Evolutionary conservation across 345 rosid genomes (phyloP).

Genomic region (Eucalyptus dawsonii): DNA sequence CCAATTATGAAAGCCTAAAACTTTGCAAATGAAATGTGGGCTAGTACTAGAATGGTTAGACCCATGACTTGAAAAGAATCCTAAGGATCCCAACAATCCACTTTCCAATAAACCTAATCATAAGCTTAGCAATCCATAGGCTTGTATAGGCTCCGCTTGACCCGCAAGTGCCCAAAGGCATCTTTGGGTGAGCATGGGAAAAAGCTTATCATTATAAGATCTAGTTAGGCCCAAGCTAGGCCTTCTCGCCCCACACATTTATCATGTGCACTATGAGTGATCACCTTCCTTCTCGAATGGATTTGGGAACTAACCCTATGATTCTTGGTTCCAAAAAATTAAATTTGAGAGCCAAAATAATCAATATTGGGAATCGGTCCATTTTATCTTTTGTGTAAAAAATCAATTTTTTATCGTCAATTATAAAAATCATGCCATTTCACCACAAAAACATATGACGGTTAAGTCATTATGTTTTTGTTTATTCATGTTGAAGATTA

Average conservation of each 20-base stretch:
- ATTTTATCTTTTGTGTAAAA: neutral
- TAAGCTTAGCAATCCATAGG: neutral
- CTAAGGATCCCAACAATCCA: neutral
- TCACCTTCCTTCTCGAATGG: rapidly evolving
- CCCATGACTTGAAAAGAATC: neutral
- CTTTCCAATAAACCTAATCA: neutral
- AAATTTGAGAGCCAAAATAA: neutral
- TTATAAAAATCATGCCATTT: neutral
- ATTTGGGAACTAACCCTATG: neutral
- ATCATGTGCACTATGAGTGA: neutral
- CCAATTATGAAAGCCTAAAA: neutral
- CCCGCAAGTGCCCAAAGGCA: neutral
- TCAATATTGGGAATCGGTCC: neutral
- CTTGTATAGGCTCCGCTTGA: rapidly evolving
- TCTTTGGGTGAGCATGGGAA: neutral
- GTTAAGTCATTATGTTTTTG: neutral
- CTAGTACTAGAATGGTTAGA: neutral
- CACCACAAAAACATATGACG: neutral
- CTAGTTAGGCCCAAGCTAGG: neutral
- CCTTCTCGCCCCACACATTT: neutral
- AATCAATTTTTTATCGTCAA: neutral
- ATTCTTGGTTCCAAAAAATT: neutral
- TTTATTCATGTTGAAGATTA: neutral
- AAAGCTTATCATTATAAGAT: neutral
- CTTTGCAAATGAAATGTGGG: neutral